Conservation (phyloP, 768 basidiomycete species). For the Suillus cothurnatus region DNA sequence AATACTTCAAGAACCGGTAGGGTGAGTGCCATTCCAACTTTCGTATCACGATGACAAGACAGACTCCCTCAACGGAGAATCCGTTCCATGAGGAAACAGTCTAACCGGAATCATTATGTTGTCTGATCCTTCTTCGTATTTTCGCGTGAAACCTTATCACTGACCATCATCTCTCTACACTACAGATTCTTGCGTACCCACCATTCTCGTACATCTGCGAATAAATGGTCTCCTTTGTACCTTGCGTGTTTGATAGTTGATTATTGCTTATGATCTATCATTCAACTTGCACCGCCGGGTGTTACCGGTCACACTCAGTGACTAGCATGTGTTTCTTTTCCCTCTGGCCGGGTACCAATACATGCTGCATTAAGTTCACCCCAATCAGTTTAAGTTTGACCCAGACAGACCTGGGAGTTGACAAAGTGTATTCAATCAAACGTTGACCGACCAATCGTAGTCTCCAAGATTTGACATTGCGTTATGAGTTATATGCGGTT, state of each 20-base stretch:
- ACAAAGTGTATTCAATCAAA: neutral
- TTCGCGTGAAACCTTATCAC: conserved; percentile 4
- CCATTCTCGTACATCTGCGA: neutral
- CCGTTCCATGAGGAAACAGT: conserved; percentile 68
- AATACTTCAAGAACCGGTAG: conserved; percentile 97
- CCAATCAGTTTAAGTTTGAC: neutral
- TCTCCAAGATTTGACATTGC: neutral
- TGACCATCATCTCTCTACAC: neutral
- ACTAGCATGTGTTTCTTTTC: neutral
- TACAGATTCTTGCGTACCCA: neutral
- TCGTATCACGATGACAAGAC: conserved; percentile 67
- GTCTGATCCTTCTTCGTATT: conserved; percentile 54
- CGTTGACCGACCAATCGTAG: neutral
- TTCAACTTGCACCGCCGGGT: neutral
- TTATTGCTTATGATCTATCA: neutral
- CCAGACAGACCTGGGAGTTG: neutral
- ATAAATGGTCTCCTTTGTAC: neutral
- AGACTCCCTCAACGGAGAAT: conserved; percentile 93
- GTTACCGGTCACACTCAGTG: neutral
- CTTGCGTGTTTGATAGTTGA: neutral
- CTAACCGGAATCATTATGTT: conserved; percentile 86
- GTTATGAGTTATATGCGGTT: neutral
- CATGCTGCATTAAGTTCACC: no score
- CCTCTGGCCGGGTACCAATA: neutral
- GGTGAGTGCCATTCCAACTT: conserved; percentile 30